Base-by-base conservation (phyloP, 1,284 basidiomycete genomes). In the Spongispora temasekensis region DNA sequence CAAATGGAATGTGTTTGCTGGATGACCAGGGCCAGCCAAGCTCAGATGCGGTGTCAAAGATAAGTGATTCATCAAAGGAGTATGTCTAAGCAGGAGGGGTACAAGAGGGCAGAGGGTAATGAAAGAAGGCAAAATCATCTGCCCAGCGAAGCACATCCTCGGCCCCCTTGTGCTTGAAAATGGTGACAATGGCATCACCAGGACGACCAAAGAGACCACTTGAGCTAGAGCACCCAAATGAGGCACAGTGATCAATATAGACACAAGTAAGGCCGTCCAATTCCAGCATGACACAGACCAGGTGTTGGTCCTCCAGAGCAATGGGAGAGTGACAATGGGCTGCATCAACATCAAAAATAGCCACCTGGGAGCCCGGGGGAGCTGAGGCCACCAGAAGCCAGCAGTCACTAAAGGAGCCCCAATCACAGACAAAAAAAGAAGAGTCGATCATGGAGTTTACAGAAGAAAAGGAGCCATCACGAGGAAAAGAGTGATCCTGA, bases 381-480 rank as follows among this genome's bases (percentile, higher is more conserved):
- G 67, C 65, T 15, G 64, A 21, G 0, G 65, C 57, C 0, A 65
- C 32, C 0, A 63, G 40, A 0, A 70, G 46, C 48, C 59, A 69
- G 19, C 63, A 65, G 4, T 70, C 34, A 2, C 53, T 61, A 37
- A 76, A 77, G 2, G 70, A 68, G 0, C 74, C 75, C 75, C 75
- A 78, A 4, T 68, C 55, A 2, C 65, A 68, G 1, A 37, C 35
- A 30, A 72, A 75, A 0, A 51, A 7, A 3, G 68, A 62, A 0
- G 63, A 15, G 34, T 75, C 55, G 4, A 77, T 77, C 2, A 67
- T 40, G 0, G 68, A 64, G 44, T 77, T 77, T 0, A 77, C 30
- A 0, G 66, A 71, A 0, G 58, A 32, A 5, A 55, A 31, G 5
- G 32, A 23, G 1, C 58, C 42, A 19, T 58, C 21, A 1, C 40